Evolutionary conservation across 805 yeast species (phyloP).

Genomic region (Tetrapisispora iriomotensis): DNA sequence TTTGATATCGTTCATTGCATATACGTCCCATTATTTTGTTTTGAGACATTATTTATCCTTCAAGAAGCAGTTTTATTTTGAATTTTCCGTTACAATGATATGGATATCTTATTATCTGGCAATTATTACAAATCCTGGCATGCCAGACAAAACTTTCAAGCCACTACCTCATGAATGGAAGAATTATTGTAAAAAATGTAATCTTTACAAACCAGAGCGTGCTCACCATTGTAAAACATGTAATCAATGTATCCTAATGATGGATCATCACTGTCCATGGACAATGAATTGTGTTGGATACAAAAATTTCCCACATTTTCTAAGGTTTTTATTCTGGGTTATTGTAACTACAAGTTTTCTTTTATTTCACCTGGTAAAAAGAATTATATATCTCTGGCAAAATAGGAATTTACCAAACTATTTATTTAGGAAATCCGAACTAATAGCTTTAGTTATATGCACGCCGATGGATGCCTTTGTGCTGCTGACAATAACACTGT

Average conservation of each 20-base stretch:
- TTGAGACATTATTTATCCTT: constrained; percentile 35
- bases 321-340: constrained; percentile 67
- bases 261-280: constrained; percentile 97
- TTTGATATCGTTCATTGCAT: constrained; percentile 50
- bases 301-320: constrained; percentile 65
- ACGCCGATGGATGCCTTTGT: constrained; percentile 52
- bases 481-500: constrained; percentile 44
- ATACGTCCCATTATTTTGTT: constrained; percentile 51
- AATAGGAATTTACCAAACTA: constrained; percentile 47
- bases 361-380: constrained; percentile 32
- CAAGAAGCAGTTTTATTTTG: constrained; percentile 37
- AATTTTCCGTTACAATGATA: constrained; percentile 40
- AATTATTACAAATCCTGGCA: constrained; percentile 56
- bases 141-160: constrained; percentile 36
- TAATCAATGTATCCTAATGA: constrained; percentile 60
- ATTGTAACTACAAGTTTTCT: constrained; percentile 41
- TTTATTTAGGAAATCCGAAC: constrained; percentile 40
- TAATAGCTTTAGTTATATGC: constrained; percentile 46
- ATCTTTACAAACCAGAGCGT: constrained; percentile 67
- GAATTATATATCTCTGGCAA: constrained; percentile 37
- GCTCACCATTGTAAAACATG: constrained; percentile 81
- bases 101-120: constrained; percentile 75
- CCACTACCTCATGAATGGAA: constrained; percentile 38
- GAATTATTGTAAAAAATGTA: constrained; percentile 61
- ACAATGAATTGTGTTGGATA: constrained; percentile 84